Evolutionary conservation across 306 rosid genomes (phyloP), one percentile per base, ranked within the genome.

Genomic region (Medicago ruthenica): DNA sequence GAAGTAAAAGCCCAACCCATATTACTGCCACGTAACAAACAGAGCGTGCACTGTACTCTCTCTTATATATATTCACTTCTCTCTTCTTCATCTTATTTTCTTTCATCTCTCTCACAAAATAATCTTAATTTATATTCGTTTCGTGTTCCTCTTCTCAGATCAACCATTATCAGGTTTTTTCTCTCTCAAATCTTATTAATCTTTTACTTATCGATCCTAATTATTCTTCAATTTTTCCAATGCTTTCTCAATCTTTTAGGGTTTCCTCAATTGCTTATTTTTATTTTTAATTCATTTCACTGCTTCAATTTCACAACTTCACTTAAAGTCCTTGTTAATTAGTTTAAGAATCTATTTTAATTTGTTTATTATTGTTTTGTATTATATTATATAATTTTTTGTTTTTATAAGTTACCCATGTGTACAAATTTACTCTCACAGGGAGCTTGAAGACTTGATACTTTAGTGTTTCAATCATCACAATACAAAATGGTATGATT

Each of bases 401-500:
- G 77, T 69, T 65, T 65, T 9, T 17, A 40, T 39, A 4, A 21
- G 40, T 67, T 13, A 42, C 57, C 27, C 31, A 12, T 37, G 6
- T 79, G 20, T 20, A 9, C 9, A 70, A 76, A 8, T 66, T 73
- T 76, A 58, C 66, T 79, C 59, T 79, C 36, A 39, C 77, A 87
- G 90, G 83, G 71, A 57, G 67, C 73, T 73, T 71, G 54, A 31
- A 53, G 76, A 22, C 31, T 79, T 17, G 77, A 58, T 73, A 44
- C 18, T 81, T 79, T 72, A 18, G 53, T 60, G 40, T 74, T 41
- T n/a, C 67, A 74, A 15, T 76, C 73, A 73, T 17, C 45, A 0
- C 50, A 58, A 31, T 58, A 7, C 8, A 87, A 84, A 73, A 87
- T 87, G 86, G 88, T 82, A 84, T 45, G 71, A 44, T 70, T 76